Percentiles rank a stretch among this genome's conserved stretches.
phyloP scores from a whole-genome alignment of 352 stramenopile species.

The Pythium volutum region DNA sequence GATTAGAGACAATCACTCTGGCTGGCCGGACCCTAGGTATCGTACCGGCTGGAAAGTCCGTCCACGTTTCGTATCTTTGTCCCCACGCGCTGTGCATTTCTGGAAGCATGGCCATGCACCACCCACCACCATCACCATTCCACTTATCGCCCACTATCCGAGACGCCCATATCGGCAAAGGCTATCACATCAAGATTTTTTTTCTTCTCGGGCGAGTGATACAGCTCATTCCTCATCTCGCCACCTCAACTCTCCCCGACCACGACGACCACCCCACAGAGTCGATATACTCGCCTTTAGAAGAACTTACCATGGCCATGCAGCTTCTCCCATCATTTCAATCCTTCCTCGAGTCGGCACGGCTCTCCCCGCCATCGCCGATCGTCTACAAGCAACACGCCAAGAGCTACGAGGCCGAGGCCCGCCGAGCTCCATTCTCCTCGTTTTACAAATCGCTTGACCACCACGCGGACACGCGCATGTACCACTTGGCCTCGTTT shows the following conservation, averaged over 20 bases:
- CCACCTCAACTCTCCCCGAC: constrained; percentile 9
- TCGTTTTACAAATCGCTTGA: too few species aligned
- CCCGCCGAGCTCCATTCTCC: background rate
- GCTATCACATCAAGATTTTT: background rate
- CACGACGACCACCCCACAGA: background rate
- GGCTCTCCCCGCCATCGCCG: constrained; percentile 25
- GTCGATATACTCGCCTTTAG: background rate
- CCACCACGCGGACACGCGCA: constrained; percentile 1
- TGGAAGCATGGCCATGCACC: constrained; percentile 18
- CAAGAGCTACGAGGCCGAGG: background rate
- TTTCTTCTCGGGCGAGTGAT: background rate
- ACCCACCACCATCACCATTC: background rate
- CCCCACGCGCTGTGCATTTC: constrained; percentile 19
- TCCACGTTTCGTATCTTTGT: constrained; percentile 43
- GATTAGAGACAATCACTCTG: constrained; percentile 6
- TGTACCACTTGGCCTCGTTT: constrained; percentile 19
- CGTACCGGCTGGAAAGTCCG: background rate
- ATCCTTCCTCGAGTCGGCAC: constrained; percentile 45
- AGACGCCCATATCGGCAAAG: background rate
- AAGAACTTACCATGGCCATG: constrained; percentile 32
- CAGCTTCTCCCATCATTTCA: constrained; percentile 57
- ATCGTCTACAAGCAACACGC: constrained; percentile 3
- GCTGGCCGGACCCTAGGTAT: too few species aligned
- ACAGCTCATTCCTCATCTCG: constrained; percentile 15
- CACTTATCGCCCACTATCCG: constrained; percentile 3